These are phyloP conservation scores for Bremia lactucae DNA, from an alignment of 352 stramenopile genomes.

Conservation along the genomic window DNA sequence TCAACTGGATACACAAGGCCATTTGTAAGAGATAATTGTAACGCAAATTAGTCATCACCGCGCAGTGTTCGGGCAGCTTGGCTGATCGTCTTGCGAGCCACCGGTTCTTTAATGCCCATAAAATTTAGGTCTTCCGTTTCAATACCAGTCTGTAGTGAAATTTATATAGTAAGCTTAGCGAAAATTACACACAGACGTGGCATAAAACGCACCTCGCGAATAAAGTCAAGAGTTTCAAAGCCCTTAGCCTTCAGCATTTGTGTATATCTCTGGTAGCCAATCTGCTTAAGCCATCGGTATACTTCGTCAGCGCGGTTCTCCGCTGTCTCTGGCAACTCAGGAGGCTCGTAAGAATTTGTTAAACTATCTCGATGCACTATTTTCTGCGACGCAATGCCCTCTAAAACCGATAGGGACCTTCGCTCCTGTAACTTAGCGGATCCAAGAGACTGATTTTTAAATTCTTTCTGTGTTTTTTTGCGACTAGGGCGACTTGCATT, in stretches of 20 bases:
- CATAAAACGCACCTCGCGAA: slow-evolving; percentile 55
- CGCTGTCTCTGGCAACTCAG: slow-evolving; percentile 23
- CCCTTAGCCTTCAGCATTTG: slow-evolving; percentile 69
- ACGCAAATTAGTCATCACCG: slow-evolving; percentile 20
- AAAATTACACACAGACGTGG: not conserved
- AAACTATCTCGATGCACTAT: slow-evolving; percentile 17
- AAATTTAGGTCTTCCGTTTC: slow-evolving; percentile 83
- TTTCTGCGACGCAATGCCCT: slow-evolving; percentile 13
- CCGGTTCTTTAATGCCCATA: slow-evolving; percentile 59
- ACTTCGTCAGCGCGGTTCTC: slow-evolving; percentile 57
- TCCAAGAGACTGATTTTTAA: slow-evolving; percentile 4
- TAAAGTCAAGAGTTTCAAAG: slow-evolving; percentile 69
- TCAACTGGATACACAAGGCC: slow-evolving; percentile 13
- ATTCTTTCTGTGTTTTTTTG: slow-evolving; percentile 11
- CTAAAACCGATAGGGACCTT: slow-evolving; percentile 10
- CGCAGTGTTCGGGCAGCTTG: slow-evolving; percentile 43
- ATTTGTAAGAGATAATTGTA: too few relatives aligned
- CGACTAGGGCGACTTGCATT: slow-evolving; percentile 19
- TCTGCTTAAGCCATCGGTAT: slow-evolving; percentile 56
- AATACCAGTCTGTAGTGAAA: slow-evolving; percentile 55
- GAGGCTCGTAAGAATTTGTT: slow-evolving; percentile 20
- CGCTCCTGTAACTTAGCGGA: slow-evolving; percentile 10
- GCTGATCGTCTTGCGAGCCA: slow-evolving; percentile 49
- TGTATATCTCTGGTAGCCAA: slow-evolving; percentile 48
- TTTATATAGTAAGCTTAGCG: slow-evolving; percentile 3